These are phyloP conservation scores for Trematosphaeria pertusa DNA, from an alignment of 2,329 filamentous ascomycete genomes.

Conservation along the genomic window DNA sequence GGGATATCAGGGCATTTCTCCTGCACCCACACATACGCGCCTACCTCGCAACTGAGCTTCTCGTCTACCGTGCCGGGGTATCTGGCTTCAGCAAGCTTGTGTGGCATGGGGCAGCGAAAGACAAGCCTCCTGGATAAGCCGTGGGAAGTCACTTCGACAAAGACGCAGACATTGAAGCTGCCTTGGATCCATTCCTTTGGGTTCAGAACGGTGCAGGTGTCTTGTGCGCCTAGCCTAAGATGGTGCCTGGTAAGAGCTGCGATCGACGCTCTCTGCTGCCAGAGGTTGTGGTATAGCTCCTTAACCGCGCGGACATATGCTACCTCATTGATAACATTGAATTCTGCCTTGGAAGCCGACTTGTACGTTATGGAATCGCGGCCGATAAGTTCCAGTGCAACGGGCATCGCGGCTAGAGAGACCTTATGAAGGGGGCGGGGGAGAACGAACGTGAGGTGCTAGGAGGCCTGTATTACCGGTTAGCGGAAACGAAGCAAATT, in stretches of 20 bases:
- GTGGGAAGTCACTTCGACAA: conserved; percentile 33
- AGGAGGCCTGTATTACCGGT: too few relatives aligned
- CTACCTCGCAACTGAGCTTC: conserved; percentile 44
- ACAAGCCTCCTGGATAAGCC: conserved; percentile 28
- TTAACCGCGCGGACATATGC: conserved; percentile 7
- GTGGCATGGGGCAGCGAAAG: conserved; percentile 12
- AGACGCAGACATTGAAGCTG: conserved; percentile 48
- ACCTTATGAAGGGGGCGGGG: too few relatives aligned
- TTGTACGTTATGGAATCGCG: too few relatives aligned
- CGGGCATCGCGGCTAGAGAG: too few relatives aligned
- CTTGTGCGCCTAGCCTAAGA: conserved; percentile 27
- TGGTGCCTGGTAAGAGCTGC: conserved; percentile 23
- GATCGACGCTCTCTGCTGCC: conserved; percentile 10
- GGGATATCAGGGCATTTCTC: conserved; percentile 35
- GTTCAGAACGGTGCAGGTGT: conserved; percentile 29
- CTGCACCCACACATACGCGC: conserved; percentile 44
- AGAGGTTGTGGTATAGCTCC: conserved; percentile 11
- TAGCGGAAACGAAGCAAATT: too few relatives aligned
- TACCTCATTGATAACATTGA: conserved; percentile 9
- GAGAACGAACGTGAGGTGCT: too few relatives aligned
- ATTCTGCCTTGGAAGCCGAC: too few relatives aligned
- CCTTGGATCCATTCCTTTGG: conserved; percentile 39
- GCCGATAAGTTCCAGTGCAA: too few relatives aligned
- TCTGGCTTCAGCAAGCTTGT: conserved; percentile 15
- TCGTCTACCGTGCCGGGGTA: conserved; percentile 40